Percentiles rank a stretch among this genome's conserved stretches.
Conservation (phyloP, 1,284 basidiomycete species). For the Afroboletus lepidellus region DNA sequence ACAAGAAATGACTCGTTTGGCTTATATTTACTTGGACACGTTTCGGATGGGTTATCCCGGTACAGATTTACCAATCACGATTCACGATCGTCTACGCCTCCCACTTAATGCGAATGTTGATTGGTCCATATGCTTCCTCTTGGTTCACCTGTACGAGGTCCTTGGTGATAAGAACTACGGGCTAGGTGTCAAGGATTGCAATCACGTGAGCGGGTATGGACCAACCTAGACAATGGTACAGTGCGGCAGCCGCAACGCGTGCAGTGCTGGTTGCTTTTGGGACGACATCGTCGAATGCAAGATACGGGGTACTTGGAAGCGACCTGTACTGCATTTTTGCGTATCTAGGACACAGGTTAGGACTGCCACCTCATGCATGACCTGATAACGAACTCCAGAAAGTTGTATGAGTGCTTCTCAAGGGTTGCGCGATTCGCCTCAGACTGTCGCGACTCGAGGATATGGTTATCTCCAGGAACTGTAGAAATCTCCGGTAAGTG, state of each 20-base stretch:
- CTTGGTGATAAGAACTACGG: slow-evolving; percentile 68
- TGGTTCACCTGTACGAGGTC: slow-evolving; percentile 56
- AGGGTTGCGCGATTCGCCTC: slow-evolving; percentile 56
- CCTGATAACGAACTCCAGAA: slow-evolving; percentile 58
- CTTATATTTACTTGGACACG: slow-evolving; percentile 2
- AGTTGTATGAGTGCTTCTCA: slow-evolving; percentile 74
- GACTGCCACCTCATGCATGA: not conserved
- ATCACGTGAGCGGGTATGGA: slow-evolving; percentile 4
- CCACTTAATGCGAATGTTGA: slow-evolving; percentile 38
- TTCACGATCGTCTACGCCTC: not conserved
- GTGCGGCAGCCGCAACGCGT: slow-evolving; percentile 73
- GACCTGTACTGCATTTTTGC: slow-evolving; percentile 70
- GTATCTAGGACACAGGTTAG: slow-evolving; percentile 48
- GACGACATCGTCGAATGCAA: slow-evolving; percentile 65
- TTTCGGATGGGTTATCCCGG: not conserved
- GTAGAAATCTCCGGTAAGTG: slow-evolving; percentile 5
- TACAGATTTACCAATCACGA: not conserved
- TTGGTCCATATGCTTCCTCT: slow-evolving; percentile 48
- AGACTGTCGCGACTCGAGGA: slow-evolving; percentile 49
- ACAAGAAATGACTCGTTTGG: not conserved
- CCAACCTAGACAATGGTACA: slow-evolving; percentile 79
- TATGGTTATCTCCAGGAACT: slow-evolving; percentile 37
- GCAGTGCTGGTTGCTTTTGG: slow-evolving; percentile 63
- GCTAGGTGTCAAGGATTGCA: too few species aligned
- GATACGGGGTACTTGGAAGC: slow-evolving; percentile 44